phyloP scores from a whole-genome alignment of 768 basidiomycete species.

The Mycena polygramma region DNA sequence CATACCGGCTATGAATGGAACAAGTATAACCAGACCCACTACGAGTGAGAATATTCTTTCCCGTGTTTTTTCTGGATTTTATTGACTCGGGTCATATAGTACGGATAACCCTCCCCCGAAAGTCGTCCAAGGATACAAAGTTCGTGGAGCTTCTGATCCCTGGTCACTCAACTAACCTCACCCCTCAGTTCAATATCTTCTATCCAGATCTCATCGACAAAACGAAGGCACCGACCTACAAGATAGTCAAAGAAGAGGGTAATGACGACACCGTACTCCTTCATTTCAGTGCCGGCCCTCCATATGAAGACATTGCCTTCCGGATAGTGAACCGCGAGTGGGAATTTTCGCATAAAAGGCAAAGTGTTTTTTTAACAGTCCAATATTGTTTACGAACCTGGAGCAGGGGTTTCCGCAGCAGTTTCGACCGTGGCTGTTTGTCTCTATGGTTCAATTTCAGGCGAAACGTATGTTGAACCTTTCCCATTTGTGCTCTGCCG shows the following conservation, averaged over 20 bases:
- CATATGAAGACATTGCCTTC: conserved; percentile 99
- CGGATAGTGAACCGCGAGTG: conserved; percentile 97
- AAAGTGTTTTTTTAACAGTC: conserved; percentile 17
- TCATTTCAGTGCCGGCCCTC: conserved; percentile 96
- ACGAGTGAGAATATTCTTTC: conserved; percentile 77
- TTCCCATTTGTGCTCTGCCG: conserved; percentile 27
- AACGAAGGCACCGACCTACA: conserved; percentile 96
- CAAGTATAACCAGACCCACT: conserved; percentile 99
- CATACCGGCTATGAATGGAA: conserved; percentile 99
- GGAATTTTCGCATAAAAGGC: conserved; percentile 99
- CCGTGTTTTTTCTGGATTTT: conserved; percentile 21
- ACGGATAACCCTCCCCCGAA: conserved; percentile 99
- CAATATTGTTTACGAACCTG: conserved; percentile 14
- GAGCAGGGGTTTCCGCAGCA: conserved; percentile 91
- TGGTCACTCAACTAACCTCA: conserved; percentile 26
- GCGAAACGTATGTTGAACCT: conserved; percentile 77
- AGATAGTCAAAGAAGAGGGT: conserved; percentile 92
- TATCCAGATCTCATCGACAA: conserved; percentile 99
- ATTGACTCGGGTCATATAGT: conserved; percentile 62
- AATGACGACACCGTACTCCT: conserved; percentile 96
- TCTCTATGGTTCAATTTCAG: conserved; percentile 98
- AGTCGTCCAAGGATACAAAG: conserved; percentile 99
- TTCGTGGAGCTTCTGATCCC: conserved; percentile 43
- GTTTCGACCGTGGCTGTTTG: conserved; percentile 96
- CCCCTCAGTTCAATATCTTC: conserved; percentile 89